Evolutionary conservation across 202 grass and related monocot species (phyloP), one percentile per base, ranked within the genome.

Genomic region (Schoenoplectus triqueter): DNA sequence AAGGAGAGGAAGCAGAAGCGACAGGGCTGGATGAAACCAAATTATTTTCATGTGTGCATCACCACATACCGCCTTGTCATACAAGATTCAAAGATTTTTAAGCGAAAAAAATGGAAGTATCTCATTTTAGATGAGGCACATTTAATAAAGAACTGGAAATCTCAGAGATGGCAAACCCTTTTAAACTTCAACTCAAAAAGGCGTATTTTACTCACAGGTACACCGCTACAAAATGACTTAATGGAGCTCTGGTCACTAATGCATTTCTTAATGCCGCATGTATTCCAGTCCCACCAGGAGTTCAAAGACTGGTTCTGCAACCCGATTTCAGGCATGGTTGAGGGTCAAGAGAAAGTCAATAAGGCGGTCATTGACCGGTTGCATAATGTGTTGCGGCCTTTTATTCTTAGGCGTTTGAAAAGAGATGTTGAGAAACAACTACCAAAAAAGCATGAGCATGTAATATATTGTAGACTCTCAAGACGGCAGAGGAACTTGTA

Each of bases 101-200:
- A 96, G 87, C 51, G 96, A 81, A 99, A 96, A 64, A 99, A 99
- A 69, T 99, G 96, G 96, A 99, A 99, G 84, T 99, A 99, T 88
- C 91, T 99, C 84, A 99, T 99, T 91, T 92, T 99, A 82, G 96
- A 99, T 74, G 96, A 99, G 85, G 96, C 96, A 84, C 96, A 99
- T 93, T 69, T 99, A 71, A 99, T 99, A 86, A 99, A 99, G 90
- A 99, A 99, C 85, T 99, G 96, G 96, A 99, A 99, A 91, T 99
- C 96, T 86, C 96, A 99, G 72, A 89, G 96, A 87, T 99, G 96
- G 96, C 96, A 99, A 83, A 99, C 96, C 74, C 66, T 99, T 56
- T 83, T 99, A 64, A 99, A 99, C 87, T 99, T 99, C 77, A 99
- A 99, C 85, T 96, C 96, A 3, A 99, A 99, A 84, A 82, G 96